Evolutionary conservation across 2,329 filamentous ascomycete species (phyloP), one percentile per base, ranked within the genome.

Genomic region (Aphanocladium album): DNA sequence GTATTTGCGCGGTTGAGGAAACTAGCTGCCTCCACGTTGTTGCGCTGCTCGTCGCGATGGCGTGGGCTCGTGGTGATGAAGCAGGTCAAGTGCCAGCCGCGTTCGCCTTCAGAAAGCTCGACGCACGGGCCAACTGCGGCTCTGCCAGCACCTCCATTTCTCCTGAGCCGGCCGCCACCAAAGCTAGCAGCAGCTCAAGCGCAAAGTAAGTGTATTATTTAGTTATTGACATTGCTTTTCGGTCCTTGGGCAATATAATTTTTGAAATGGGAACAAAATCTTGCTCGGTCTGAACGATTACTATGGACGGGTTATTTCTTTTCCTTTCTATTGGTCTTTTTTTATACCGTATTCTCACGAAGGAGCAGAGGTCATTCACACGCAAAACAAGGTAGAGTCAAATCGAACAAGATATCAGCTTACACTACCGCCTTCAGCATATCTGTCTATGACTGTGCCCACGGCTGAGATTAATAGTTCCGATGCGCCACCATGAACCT

Each of bases 101-200:
- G 59, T 51, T 51, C 50, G 21, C 41, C 16, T 47, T 49, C 58
- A 30, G 27, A 33, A 57, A 52, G 58, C 33, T 43, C n/a, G 9
- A 37, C 52, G 59, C 59, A 61, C 59, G 59, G 59, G 46, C 59
- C 59, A 61, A 23, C 19, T 53, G 57, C 46, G 30, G 41, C 27
- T 57, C 43, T 57, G 6, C 19, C 7, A 23, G 30, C 7, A 12
- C n/a, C 52, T 45, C 39, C 16, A 27, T 21, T 19, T 50, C 47
- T 33, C 9, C 47, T 23, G 19, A 35, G n/a, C 30, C 27, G 2
- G 27, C 27, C 27, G 9, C 27, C 49, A 35, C 49, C 30, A 35
- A 9, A 35, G 23, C 11, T 23, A 23, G 6, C 43, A 23, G 6
- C 43, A 21, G 6, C 30, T 30, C 30, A 9, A 30, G 5, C 5